Percentiles rank a stretch among this genome's conserved stretches.
Evolutionary conservation across 331 rosid species (phyloP).

Genomic region (Malus hybrid): DNA sequence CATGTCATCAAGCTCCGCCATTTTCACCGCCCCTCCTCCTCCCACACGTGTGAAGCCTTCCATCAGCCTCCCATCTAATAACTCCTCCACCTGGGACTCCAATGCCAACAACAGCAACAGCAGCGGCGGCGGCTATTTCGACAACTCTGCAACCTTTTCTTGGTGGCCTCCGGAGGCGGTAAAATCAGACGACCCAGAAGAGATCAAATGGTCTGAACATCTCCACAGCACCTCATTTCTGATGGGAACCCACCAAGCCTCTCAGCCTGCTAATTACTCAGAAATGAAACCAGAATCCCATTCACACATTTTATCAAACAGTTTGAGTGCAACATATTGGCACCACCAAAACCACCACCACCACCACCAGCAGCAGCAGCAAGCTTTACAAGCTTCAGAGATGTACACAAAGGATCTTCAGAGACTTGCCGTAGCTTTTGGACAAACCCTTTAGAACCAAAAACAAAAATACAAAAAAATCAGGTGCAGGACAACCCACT

Average conservation of each 20-base stretch:
- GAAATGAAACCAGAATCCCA: conserved; percentile 44
- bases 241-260: conserved; percentile 30
- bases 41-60: conserved; percentile 48
- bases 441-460: conserved; percentile 53
- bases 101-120: neutral
- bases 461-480: neutral
- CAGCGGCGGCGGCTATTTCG: conserved; percentile 22
- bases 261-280: too few relatives aligned
- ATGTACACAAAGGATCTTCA: conserved; percentile 67
- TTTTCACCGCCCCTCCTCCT: conserved; percentile 12
- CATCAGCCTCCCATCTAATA: conserved; percentile 36
- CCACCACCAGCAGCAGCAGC: conserved; percentile 31
- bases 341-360: conserved; percentile 8
- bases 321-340: conserved; percentile 32
- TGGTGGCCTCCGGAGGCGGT: conserved; percentile 47
- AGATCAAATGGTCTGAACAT: conserved; percentile 73
- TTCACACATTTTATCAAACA: conserved; percentile 25
- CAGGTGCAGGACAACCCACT: neutral
- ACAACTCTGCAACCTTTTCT: conserved; percentile 24
- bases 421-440: conserved; percentile 70
- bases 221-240: conserved; percentile 38
- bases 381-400: conserved; percentile 35
- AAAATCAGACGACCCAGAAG: conserved; percentile 42
- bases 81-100: conserved; percentile 29
- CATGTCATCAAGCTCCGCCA: conserved; percentile 25